Conservation (phyloP, 2,329 filamentous ascomycete species). For the Colletotrichum scovillei region DNA sequence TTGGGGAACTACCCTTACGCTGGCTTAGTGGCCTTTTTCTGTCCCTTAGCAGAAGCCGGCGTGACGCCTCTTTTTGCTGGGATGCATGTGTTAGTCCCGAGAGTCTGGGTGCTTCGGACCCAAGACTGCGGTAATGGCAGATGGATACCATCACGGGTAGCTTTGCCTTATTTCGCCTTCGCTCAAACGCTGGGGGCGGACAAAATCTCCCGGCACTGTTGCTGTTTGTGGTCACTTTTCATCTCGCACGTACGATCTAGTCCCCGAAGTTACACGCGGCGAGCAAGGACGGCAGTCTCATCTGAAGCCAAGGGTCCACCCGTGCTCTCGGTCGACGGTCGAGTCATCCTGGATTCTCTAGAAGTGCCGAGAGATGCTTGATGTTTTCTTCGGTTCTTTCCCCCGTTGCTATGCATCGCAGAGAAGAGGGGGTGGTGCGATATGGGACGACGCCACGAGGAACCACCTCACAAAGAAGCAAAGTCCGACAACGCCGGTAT, state of each 20-base stretch:
- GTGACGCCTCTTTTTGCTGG: not conserved
- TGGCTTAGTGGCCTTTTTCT: not conserved
- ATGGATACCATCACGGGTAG: not conserved
- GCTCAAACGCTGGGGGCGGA: not conserved
- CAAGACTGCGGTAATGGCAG: slow-evolving; percentile 1
- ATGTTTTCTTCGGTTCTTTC: not conserved
- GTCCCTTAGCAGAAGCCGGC: not conserved
- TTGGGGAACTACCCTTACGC: not conserved
- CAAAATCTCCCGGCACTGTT: not conserved
- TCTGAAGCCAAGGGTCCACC: not conserved
- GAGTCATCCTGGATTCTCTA: not conserved
- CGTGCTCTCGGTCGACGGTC: not conserved
- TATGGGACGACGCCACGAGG: not conserved
- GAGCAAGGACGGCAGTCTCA: not conserved
- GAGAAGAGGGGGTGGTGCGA: not conserved
- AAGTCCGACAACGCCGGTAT: not conserved
- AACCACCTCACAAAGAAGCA: not conserved
- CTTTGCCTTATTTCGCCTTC: not conserved
- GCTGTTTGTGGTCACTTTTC: not conserved
- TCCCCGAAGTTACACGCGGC: not conserved
- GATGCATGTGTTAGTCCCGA: not conserved
- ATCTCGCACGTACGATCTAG: not conserved
- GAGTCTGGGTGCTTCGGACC: not conserved
- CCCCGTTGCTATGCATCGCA: not conserved
- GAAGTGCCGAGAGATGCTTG: not conserved